These are phyloP conservation scores for Arachnomyces sp. DNA, from an alignment of 2,329 filamentous ascomycete species.

Conservation along the genomic window DNA sequence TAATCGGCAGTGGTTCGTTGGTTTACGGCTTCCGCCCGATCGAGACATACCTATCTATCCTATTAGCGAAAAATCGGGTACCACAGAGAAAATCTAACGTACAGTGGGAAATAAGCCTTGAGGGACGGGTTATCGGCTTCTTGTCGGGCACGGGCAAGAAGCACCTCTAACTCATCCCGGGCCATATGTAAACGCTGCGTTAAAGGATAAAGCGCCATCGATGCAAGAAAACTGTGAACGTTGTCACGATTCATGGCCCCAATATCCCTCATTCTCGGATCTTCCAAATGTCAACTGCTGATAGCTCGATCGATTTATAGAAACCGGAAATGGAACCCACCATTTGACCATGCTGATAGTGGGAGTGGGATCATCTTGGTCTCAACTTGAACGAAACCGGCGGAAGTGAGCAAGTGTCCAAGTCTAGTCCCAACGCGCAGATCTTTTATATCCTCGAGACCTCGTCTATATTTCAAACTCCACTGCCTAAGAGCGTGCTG, in stretches of 20 bases:
- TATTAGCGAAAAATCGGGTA: constrained; percentile 13
- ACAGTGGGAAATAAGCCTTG: constrained; percentile 42
- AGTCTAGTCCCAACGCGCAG: constrained; percentile 57
- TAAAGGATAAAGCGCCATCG: constrained; percentile 39
- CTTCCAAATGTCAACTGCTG: constrained; percentile 26
- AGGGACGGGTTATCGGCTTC: constrained; percentile 31
- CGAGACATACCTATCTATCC: constrained; percentile 33
- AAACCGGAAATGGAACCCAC: constrained; percentile 38
- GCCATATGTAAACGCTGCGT: constrained; percentile 36
- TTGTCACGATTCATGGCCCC: constrained; percentile 34
- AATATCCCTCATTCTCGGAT: constrained; percentile 35
- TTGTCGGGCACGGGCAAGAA: constrained; percentile 30
- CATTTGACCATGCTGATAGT: constrained; percentile 61
- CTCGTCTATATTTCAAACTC: constrained; percentile 58
- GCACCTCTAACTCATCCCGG: constrained; percentile 27
- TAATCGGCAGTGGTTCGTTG: neutral
- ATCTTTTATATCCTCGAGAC: constrained; percentile 58
- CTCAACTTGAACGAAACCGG: constrained; percentile 64
- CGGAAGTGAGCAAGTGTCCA: constrained; percentile 49
- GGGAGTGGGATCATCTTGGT: constrained; percentile 58
- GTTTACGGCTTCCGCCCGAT: constrained; percentile 32
- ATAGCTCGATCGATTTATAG: neutral
- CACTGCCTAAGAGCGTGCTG: constrained; percentile 58
- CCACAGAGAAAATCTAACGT: constrained; percentile 13
- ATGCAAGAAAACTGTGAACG: constrained; percentile 29